Conservation (phyloP, 441 rosid genomes). For the Rhodomyrtus psidioides region DNA sequence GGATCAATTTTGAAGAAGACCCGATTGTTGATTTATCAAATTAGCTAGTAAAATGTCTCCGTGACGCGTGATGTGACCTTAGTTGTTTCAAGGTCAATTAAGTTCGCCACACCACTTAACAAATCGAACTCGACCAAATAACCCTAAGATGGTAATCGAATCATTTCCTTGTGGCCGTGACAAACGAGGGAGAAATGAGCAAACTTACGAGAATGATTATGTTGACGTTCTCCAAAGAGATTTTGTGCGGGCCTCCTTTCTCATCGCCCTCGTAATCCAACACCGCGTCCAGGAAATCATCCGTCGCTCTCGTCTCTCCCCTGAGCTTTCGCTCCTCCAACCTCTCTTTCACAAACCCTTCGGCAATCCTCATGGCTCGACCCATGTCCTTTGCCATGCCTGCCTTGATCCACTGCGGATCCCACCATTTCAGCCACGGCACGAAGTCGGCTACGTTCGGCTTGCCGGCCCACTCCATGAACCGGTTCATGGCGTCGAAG, state of each 20-base stretch:
- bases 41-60: not conserved
- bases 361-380: not conserved
- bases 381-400: not conserved
- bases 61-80: not conserved
- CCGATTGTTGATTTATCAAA: too few relatives aligned
- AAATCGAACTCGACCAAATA: too few relatives aligned
- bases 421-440: not conserved
- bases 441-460: not conserved
- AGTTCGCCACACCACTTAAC: not conserved
- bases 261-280: not conserved
- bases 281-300: not conserved
- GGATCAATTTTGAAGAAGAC: too few relatives aligned
- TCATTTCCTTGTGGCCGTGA: too few relatives aligned
- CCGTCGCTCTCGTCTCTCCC: not conserved
- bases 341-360: not conserved
- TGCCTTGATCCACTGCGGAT: not conserved
- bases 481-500: not conserved
- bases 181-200: not conserved
- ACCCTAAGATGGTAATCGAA: not conserved
- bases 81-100: not conserved
- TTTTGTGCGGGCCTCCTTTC: not conserved
- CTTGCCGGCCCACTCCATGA: not conserved
- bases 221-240: not conserved
- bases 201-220: not conserved
- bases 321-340: not conserved